Conservation (phyloP, 768 basidiomycete species). For the Cystofilobasidium ferigula region DNA sequence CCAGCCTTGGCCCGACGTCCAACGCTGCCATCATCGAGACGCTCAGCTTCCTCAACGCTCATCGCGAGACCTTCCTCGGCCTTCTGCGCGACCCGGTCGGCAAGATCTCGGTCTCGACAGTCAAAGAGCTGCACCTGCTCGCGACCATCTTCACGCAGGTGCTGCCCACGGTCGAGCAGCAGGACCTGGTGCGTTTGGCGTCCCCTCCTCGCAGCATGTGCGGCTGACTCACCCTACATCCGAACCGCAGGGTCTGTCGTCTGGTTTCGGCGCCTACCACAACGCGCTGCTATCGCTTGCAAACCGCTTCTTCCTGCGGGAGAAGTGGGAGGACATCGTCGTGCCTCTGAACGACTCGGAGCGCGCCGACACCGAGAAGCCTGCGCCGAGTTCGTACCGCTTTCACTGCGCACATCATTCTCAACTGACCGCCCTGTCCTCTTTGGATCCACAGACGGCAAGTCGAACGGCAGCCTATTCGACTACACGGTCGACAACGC, state of each 20-base stretch:
- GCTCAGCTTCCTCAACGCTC: constrained; percentile 66
- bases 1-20: constrained; percentile 63
- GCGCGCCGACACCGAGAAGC: constrained; percentile 45
- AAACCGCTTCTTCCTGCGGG: constrained; percentile 55
- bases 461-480: constrained; percentile 23
- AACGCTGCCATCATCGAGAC: constrained; percentile 60
- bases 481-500: constrained; percentile 27
- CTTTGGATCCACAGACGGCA: constrained; percentile 4
- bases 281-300: constrained; percentile 63
- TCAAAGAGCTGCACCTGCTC: constrained; percentile 72
- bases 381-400: constrained; percentile 25
- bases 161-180: constrained; percentile 58
- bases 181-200: constrained; percentile 56
- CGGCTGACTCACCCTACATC: constrained; percentile 4
- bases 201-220: background rate
- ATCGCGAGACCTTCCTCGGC: constrained; percentile 71
- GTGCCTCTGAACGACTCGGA: constrained; percentile 59
- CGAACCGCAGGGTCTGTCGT: constrained; percentile 31
- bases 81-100: constrained; percentile 65
- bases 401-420: constrained; percentile 27
- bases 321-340: constrained; percentile 50
- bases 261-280: constrained; percentile 79
- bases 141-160: constrained; percentile 60
- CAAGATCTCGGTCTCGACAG: constrained; percentile 50
- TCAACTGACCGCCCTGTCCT: background rate